These are phyloP conservation scores for Firmiana major DNA, from an alignment of 345 rosid species.

Conservation along the genomic window DNA sequence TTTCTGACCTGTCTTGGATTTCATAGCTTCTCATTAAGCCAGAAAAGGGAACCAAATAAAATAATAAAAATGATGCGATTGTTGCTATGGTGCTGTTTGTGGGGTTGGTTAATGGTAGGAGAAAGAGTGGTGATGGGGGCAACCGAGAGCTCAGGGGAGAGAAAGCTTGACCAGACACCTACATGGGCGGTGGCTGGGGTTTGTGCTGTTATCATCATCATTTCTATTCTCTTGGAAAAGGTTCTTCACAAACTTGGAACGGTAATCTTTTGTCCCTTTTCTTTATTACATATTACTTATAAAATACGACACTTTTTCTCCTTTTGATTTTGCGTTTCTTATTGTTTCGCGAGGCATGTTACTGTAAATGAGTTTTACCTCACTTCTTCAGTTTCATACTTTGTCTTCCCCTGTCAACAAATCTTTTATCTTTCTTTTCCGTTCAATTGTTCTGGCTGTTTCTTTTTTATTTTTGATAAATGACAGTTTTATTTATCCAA, in stretches of 20 bases:
- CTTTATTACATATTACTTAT: not conserved
- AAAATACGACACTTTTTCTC: not conserved
- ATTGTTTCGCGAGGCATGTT: not conserved
- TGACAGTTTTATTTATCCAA: no score
- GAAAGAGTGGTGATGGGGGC: slow-evolving; percentile 23
- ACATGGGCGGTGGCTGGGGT: slow-evolving; percentile 94
- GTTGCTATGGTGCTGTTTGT: slow-evolving; percentile 16
- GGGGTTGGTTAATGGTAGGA: slow-evolving; percentile 19
- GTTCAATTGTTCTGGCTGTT: not conserved
- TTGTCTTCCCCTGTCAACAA: no score
- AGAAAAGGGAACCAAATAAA: not conserved
- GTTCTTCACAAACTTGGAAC: slow-evolving; percentile 72
- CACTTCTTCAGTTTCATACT: no score
- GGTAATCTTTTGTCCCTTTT: slow-evolving; percentile 17
- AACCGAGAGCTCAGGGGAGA: slow-evolving; percentile 26
- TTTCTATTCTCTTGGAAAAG: slow-evolving; percentile 70
- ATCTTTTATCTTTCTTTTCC: not conserved
- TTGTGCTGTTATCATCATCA: slow-evolving; percentile 69
- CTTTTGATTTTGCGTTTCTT: not conserved
- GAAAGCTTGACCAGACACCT: slow-evolving; percentile 75
- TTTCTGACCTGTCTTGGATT: not conserved
- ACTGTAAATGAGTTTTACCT: not conserved
- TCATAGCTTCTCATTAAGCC: not conserved
- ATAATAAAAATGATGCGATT: not conserved
- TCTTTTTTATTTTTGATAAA: no score